A percentile compares a stretch with the other conserved stretches of the same genome.
Conservation (phyloP, 768 basidiomycete genomes). For the Crucibulum laeve region DNA sequence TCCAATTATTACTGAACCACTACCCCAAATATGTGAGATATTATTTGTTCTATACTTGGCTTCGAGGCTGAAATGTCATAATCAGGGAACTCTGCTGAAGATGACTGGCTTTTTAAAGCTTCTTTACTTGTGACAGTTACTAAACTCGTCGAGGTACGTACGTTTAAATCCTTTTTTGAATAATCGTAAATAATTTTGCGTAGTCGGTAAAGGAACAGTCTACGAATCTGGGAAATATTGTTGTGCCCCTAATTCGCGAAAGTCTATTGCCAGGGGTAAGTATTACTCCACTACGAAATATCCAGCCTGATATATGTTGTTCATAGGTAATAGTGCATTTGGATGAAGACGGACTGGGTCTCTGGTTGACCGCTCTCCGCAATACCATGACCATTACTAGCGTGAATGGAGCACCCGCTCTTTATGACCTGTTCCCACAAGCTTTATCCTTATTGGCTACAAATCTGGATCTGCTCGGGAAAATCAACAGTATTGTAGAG, state of each 20-base stretch:
- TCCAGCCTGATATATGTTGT: constrained; percentile 6
- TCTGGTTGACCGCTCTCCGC: constrained; percentile 72
- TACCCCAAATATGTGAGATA: constrained; percentile 68
- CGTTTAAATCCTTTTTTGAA: not conserved
- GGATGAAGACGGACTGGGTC: constrained; percentile 71
- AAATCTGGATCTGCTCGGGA: constrained; percentile 75
- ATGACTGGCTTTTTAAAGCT: constrained; percentile 69
- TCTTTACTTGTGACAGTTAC: constrained; percentile 67
- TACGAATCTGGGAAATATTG: constrained; percentile 43
- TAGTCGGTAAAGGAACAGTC: constrained; percentile 70
- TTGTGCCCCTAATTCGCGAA: constrained; percentile 63
- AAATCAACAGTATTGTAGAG: constrained; percentile 61
- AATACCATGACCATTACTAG: constrained; percentile 54
- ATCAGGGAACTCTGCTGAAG: constrained; percentile 63
- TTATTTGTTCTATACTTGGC: not conserved
- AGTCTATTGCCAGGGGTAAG: constrained; percentile 55
- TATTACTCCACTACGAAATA: constrained; percentile 4
- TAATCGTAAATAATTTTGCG: not conserved
- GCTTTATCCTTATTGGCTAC: constrained; percentile 54
- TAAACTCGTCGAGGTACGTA: constrained; percentile 60
- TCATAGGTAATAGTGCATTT: constrained; percentile 60
- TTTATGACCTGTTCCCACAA: constrained; percentile 64
- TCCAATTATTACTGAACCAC: constrained; percentile 51
- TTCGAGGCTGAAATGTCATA: constrained; percentile 3
- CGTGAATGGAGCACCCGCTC: constrained; percentile 39